A percentile compares a stretch with the other conserved stretches of the same genome.
These are phyloP conservation scores for Nakazawaea molendinolei DNA, from an alignment of 805 yeast species.

Conservation along the genomic window DNA sequence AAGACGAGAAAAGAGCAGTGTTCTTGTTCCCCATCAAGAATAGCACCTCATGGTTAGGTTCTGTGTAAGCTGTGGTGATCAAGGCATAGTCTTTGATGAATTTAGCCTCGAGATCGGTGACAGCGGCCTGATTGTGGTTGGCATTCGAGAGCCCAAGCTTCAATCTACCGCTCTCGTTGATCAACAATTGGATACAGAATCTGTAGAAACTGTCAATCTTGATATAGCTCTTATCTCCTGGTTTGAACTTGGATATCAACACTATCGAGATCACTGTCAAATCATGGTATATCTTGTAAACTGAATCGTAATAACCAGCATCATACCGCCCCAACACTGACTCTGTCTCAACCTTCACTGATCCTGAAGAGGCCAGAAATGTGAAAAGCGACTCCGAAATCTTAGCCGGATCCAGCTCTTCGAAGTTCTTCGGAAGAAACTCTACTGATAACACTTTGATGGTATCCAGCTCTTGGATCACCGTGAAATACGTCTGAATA, in stretches of 20 bases:
- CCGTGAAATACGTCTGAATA: constrained; percentile 18
- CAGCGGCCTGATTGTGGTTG: not conserved
- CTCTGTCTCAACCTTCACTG: constrained; percentile 20
- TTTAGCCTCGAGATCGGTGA: constrained; percentile 28
- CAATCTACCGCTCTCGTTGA: constrained; percentile 52
- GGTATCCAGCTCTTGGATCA: constrained; percentile 19
- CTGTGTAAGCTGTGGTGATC: constrained; percentile 45
- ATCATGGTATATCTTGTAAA: constrained; percentile 63
- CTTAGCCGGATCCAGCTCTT: constrained; percentile 35
- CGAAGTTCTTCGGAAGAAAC: constrained; percentile 38
- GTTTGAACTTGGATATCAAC: constrained; percentile 38
- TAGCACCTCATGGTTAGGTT: constrained; percentile 59
- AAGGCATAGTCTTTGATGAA: constrained; percentile 53
- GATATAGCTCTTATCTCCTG: constrained; percentile 43
- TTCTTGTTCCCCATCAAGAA: constrained; percentile 54
- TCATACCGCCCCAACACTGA: constrained; percentile 38
- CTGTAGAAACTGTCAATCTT: constrained; percentile 58
- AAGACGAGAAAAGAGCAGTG: constrained; percentile 74
- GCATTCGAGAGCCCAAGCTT: constrained; percentile 23
- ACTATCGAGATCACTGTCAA: constrained; percentile 47
- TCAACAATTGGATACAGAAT: constrained; percentile 51
- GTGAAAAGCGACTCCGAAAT: constrained; percentile 36
- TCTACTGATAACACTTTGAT: constrained; percentile 5
- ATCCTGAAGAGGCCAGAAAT: constrained; percentile 24
- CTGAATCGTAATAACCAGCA: constrained; percentile 32